phyloP scores from a whole-genome alignment of 1,284 basidiomycete species.

The Trichosporon faecale region DNA sequence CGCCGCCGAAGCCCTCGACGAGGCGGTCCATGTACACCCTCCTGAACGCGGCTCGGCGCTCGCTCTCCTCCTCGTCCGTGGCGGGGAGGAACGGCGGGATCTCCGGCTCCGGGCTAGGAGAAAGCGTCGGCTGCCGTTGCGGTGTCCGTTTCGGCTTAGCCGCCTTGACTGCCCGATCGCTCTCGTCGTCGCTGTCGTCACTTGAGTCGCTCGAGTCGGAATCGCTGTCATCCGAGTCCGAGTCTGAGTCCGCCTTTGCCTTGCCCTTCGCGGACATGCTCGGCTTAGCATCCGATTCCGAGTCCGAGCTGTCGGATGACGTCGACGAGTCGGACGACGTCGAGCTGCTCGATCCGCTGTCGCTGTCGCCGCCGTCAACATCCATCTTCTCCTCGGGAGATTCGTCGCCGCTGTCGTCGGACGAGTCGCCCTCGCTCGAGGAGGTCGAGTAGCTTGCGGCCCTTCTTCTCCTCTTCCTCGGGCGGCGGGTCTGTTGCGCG shows the following conservation, averaged over 20 bases:
- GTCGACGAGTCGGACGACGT: constrained; percentile 22
- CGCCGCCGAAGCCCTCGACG: constrained; percentile 49
- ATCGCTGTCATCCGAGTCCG: neutral
- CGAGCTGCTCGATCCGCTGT: constrained; percentile 14
- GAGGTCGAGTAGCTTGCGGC: constrained; percentile 36
- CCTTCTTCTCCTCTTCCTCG: constrained; percentile 42
- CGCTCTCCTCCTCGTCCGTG: constrained; percentile 32
- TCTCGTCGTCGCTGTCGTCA: constrained; percentile 3
- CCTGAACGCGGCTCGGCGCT: constrained; percentile 41
- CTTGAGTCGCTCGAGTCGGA: neutral
- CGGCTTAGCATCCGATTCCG: constrained; percentile 26
- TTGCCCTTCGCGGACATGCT: constrained; percentile 14
- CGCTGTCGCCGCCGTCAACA: constrained; percentile 25
- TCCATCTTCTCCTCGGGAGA: constrained; percentile 26
- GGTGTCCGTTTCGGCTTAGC: neutral
- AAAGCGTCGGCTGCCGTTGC: constrained; percentile 23
- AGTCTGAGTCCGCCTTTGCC: constrained; percentile 15
- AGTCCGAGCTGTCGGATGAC: constrained; percentile 30
- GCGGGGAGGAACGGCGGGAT: constrained; percentile 25
- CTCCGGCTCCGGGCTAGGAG: constrained; percentile 27
- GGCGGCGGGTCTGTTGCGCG: constrained; percentile 16
- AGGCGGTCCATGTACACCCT: constrained; percentile 51
- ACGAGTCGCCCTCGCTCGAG: constrained; percentile 27
- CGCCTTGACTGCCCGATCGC: neutral
- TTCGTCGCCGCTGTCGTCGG: constrained; percentile 29